Conservation (phyloP, 179 eudicot species). For the Beta corolliflora region DNA sequence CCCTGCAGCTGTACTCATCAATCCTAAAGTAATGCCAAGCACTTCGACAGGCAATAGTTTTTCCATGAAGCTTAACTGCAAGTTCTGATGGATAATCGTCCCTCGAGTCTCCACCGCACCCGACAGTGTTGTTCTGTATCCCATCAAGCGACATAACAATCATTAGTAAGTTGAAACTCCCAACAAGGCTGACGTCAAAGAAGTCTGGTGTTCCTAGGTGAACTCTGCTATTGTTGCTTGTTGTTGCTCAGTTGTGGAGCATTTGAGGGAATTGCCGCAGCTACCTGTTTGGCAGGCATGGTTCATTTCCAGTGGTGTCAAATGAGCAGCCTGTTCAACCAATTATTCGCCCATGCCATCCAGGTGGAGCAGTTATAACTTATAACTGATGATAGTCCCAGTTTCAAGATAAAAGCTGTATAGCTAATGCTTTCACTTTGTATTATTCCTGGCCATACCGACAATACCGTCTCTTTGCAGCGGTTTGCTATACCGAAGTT, state of each 20-base stretch:
- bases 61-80: constrained; percentile 28
- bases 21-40: constrained; percentile 54
- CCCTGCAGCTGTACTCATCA: constrained; percentile 58
- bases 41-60: constrained; percentile 51
- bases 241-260: constrained; percentile 43
- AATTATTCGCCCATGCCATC: constrained; percentile 53
- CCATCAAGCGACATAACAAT: constrained; percentile 42
- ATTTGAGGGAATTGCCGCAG: constrained; percentile 43
- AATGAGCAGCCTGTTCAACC: constrained; percentile 63
- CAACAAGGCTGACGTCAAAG: constrained; percentile 64
- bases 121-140: constrained; percentile 44
- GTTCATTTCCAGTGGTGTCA: constrained; percentile 39
- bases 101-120: constrained; percentile 54
- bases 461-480: constrained; percentile 45
- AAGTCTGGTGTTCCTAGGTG: constrained; percentile 40
- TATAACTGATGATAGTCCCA: constrained; percentile 38
- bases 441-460: constrained; percentile 46
- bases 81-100: too few relatives aligned
- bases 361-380: constrained; percentile 39
- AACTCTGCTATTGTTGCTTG: constrained; percentile 59
- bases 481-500: constrained; percentile 48
- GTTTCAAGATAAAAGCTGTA: constrained; percentile 41
- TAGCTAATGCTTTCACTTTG: constrained; percentile 41
- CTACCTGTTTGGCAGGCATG: constrained; percentile 50
- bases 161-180: constrained; percentile 61